Percentiles rank a stretch among this genome's conserved stretches.
Evolutionary conservation across 495 filamentous ascomycete species (phyloP).

Genomic region (Xylaria acuta): DNA sequence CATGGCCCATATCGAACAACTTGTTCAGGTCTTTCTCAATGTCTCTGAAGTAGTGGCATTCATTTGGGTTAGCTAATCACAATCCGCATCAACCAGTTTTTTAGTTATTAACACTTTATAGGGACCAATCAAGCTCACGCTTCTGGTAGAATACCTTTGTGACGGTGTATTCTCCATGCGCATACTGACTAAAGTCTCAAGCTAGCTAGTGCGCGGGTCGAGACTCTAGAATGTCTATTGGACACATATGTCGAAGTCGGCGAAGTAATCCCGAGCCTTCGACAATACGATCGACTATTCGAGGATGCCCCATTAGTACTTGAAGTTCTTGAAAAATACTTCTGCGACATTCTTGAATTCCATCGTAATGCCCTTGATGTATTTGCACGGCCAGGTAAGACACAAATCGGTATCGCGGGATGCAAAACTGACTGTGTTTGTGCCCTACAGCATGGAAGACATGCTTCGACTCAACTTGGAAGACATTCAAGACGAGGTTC

Average conservation of each 20-base stretch:
- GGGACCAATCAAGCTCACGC: not conserved
- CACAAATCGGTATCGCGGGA: not conserved
- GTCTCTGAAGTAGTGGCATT: slow-evolving; percentile 1
- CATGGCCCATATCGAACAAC: slow-evolving; percentile 8
- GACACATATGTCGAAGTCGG: slow-evolving; percentile 11
- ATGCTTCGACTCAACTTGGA: slow-evolving; percentile 3
- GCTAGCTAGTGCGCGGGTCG: not conserved
- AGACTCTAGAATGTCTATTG: slow-evolving; percentile 1
- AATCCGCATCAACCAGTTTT: not conserved
- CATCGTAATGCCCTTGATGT: slow-evolving; percentile 6
- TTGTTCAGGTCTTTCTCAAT: slow-evolving; percentile 10
- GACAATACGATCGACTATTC: slow-evolving; percentile 2
- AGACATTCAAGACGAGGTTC: slow-evolving; percentile 7
- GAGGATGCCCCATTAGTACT: not conserved
- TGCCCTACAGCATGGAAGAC: not conserved
- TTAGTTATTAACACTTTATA: not conserved
- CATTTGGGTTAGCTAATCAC: not conserved
- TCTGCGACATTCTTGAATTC: slow-evolving; percentile 11
- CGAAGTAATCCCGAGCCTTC: slow-evolving; percentile 7
- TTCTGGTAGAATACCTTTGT: not conserved
- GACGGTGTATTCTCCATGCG: not conserved
- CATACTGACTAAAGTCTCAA: not conserved
- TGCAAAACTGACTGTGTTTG: not conserved
- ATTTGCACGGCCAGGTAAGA: slow-evolving; percentile 7
- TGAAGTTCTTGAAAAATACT: slow-evolving; percentile 8